These are phyloP conservation scores for Colletotrichum sp. DNA, from an alignment of 2,329 filamentous ascomycete genomes.

Conservation along the genomic window DNA sequence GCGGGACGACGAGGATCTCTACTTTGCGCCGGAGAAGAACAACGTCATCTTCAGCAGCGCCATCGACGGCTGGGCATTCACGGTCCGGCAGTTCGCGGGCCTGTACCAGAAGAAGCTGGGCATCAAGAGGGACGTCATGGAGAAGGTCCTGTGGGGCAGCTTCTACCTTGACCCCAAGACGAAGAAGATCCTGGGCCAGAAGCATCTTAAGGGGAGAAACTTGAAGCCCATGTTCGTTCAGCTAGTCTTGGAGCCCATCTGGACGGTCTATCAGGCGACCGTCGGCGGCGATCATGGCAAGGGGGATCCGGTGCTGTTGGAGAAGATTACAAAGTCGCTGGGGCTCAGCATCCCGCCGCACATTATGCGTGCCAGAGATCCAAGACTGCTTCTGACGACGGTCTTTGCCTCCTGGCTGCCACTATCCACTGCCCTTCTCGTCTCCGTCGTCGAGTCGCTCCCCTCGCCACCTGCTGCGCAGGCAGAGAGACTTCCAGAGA, in stretches of 20 bases:
- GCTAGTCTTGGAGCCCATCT: constrained; percentile 91
- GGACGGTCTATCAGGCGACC: constrained; percentile 94
- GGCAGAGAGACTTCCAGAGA: constrained; percentile 75
- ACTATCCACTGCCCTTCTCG: constrained; percentile 87
- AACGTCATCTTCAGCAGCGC: constrained; percentile 99
- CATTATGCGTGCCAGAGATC: constrained; percentile 81
- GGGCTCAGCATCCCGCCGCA: constrained; percentile 85
- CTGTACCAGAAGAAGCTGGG: constrained; percentile 97
- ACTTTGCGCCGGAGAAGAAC: constrained; percentile 97
- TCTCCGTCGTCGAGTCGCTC: constrained; percentile 92
- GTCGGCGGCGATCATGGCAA: constrained; percentile 81
- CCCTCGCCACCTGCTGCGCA: constrained; percentile 86
- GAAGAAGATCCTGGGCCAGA: constrained; percentile 87
- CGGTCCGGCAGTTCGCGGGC: constrained; percentile 88
- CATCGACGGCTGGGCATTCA: constrained; percentile 99
- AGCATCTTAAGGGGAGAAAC: constrained; percentile 89
- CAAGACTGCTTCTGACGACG: constrained; percentile 81
- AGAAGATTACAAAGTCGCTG: constrained; percentile 95
- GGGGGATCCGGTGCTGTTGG: constrained; percentile 80
- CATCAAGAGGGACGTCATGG: constrained; percentile 85
- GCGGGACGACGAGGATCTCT: constrained; percentile 93
- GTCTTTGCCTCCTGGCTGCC: constrained; percentile 92
- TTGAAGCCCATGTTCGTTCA: constrained; percentile 98
- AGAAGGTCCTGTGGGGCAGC: constrained; percentile 96
- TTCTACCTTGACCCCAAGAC: constrained; percentile 97